These are phyloP conservation scores for peach (Prunus persica) DNA, from an alignment of 306 rosid genomes.

Conservation along the genomic window DNA sequence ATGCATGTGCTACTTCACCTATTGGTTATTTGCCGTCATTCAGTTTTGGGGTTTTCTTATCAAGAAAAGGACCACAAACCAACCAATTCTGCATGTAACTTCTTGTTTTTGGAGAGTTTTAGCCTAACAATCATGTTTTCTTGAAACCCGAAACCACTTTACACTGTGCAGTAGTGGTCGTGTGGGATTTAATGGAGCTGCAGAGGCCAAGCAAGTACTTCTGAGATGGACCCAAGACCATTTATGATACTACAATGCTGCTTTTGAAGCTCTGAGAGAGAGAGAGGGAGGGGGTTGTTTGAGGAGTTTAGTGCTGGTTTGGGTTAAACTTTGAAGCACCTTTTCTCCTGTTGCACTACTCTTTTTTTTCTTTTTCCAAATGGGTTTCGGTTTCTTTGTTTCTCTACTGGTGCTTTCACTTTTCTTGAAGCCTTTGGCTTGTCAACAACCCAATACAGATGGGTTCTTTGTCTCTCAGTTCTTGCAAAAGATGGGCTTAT, in stretches of 20 bases:
- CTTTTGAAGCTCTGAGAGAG: conserved; percentile 29
- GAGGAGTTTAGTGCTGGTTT: conserved; percentile 24
- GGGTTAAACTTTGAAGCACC: conserved; percentile 1
- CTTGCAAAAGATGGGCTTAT: conserved; percentile 47
- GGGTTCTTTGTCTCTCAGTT: conserved; percentile 68
- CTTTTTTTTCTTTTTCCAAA: conserved; percentile 17
- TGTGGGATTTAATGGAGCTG: conserved; percentile 28
- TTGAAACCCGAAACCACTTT: not conserved
- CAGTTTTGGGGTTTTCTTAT: conserved; percentile 4
- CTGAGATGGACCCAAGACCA: conserved; percentile 27
- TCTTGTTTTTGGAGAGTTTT: conserved; percentile 7
- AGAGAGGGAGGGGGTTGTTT: not conserved
- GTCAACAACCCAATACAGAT: conserved; percentile 86
- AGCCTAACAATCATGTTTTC: not conserved
- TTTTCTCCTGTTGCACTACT: conserved; percentile 19
- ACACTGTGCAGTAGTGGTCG: not conserved
- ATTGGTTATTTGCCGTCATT: not conserved
- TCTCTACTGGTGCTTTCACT: conserved; percentile 57
- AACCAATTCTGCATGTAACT: conserved; percentile 15
- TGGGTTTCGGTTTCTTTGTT: conserved; percentile 68
- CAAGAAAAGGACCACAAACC: not conserved
- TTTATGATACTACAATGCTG: conserved; percentile 31
- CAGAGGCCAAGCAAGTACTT: conserved; percentile 28
- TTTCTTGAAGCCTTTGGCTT: conserved; percentile 62
- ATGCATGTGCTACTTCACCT: conserved; percentile 6